Percentiles rank a stretch among this genome's conserved stretches.
phyloP scores from a whole-genome alignment of 345 rosid species.

The Aquilaria malaccensis region DNA sequence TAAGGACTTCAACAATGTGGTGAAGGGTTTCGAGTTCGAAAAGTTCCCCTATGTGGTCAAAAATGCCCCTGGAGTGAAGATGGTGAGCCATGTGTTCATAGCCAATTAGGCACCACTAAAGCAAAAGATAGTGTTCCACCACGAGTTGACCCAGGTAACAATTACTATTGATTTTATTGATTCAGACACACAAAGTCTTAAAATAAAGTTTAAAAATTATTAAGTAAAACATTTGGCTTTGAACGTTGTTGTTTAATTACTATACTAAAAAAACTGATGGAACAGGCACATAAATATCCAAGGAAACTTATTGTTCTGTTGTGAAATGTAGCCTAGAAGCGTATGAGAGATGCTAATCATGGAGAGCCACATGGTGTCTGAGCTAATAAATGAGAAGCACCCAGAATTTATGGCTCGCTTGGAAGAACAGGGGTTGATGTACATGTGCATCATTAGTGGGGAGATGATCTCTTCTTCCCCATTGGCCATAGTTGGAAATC shows the following conservation, averaged over 20 bases:
- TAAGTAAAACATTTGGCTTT: too few species aligned
- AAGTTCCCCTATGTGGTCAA: constrained; percentile 84
- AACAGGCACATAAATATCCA: constrained; percentile 79
- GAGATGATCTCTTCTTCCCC: constrained; percentile 68
- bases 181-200: too few species aligned
- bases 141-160: constrained; percentile 77
- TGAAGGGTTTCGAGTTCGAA: constrained; percentile 65
- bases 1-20: constrained; percentile 63
- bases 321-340: constrained; percentile 64
- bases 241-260: not conserved
- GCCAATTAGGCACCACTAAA: constrained; percentile 84
- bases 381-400: constrained; percentile 51
- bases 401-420: constrained; percentile 53
- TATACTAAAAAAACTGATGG: not conserved
- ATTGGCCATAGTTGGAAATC: constrained; percentile 93
- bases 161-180: too few species aligned
- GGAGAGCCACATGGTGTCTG: constrained; percentile 62
- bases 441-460: constrained; percentile 56
- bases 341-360: constrained; percentile 85
- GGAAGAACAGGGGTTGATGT: constrained; percentile 64
- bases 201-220: too few species aligned
- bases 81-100: constrained; percentile 70
- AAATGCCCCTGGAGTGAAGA: constrained; percentile 62
- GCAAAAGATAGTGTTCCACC: constrained; percentile 76
- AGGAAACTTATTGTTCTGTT: constrained; percentile 65